Evolutionary conservation across 306 rosid species (phyloP).

Genomic region (Pachyrhizus erosus): DNA sequence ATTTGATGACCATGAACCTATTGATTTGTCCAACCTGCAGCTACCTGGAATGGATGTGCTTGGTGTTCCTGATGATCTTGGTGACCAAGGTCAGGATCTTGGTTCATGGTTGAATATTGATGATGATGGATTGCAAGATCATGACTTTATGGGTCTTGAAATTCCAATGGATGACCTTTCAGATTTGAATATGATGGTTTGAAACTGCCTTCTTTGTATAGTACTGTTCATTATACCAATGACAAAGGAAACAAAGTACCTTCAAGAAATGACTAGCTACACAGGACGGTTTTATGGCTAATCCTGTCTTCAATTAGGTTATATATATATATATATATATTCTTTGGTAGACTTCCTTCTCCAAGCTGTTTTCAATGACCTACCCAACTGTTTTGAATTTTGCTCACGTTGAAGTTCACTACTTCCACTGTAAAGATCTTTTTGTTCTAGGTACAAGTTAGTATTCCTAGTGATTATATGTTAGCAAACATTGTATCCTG

Average conservation of each 20-base stretch:
- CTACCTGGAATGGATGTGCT: slow-evolving; percentile 86
- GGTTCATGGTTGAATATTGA: slow-evolving; percentile 96
- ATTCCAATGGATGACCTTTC: slow-evolving; percentile 98
- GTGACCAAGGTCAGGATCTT: slow-evolving; percentile 79
- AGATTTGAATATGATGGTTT: slow-evolving; percentile 95
- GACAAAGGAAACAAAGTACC: slow-evolving; percentile 74
- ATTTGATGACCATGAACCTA: slow-evolving; percentile 72
- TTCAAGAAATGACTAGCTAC: slow-evolving; percentile 66
- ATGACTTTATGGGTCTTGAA: slow-evolving; percentile 94
- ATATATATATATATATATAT: no score
- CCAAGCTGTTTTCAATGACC: slow-evolving; percentile 71
- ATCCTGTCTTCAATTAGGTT: slow-evolving; percentile 70
- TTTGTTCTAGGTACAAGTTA: slow-evolving; percentile 77
- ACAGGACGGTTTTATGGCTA: slow-evolving; percentile 59
- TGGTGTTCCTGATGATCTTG: slow-evolving; percentile 76
- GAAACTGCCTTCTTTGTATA: slow-evolving; percentile 83
- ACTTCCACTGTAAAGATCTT: slow-evolving; percentile 79
- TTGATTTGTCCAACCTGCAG: slow-evolving; percentile 81
- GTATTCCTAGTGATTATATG: slow-evolving; percentile 69
- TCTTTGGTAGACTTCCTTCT: slow-evolving; percentile 75
- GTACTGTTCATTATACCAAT: slow-evolving; percentile 79
- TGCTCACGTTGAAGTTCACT: slow-evolving; percentile 64
- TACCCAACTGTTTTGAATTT: slow-evolving; percentile 68
- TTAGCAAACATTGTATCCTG: slow-evolving; percentile 75
- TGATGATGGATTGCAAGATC: slow-evolving; percentile 83